phyloP scores from a whole-genome alignment of 345 rosid species.

The Clarkia xantiana region DNA sequence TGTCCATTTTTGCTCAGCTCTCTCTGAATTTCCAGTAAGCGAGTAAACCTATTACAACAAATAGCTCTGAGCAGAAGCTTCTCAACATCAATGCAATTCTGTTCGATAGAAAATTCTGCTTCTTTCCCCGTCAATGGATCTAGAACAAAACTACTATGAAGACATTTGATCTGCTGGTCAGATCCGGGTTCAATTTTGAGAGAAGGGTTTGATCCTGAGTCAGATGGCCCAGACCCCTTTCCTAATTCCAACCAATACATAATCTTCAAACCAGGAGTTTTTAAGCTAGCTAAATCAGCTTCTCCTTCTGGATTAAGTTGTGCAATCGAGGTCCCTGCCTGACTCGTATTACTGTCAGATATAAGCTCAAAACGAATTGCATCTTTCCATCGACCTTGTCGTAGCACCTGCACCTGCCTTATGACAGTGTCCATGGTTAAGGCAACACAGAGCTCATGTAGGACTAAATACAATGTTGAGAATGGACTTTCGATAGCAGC shows the following conservation, averaged over 20 bases:
- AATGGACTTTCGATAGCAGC: slow-evolving; percentile 81
- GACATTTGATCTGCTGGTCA: slow-evolving; percentile 66
- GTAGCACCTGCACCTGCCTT: slow-evolving; percentile 80
- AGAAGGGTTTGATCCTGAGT: slow-evolving; percentile 42
- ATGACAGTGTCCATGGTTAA: slow-evolving; percentile 90
- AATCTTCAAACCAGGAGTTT: slow-evolving; percentile 83
- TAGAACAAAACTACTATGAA: slow-evolving; percentile 64
- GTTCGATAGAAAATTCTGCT: slow-evolving; percentile 68
- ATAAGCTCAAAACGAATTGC: slow-evolving; percentile 76
- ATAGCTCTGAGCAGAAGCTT: slow-evolving; percentile 80
- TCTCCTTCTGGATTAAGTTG: slow-evolving; percentile 69
- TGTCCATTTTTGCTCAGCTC: slow-evolving; percentile 60
- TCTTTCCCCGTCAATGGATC: slow-evolving; percentile 76
- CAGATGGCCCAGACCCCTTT: slow-evolving; percentile 37
- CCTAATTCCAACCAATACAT: slow-evolving; percentile 76
- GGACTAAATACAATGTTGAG: slow-evolving; percentile 50
- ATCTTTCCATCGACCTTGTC: slow-evolving; percentile 94
- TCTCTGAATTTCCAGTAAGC: slow-evolving; percentile 85
- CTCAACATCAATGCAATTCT: slow-evolving; percentile 85
- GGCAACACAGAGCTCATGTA: slow-evolving; percentile 84
- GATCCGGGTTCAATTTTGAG: slow-evolving; percentile 84
- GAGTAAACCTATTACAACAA: slow-evolving; percentile 75
- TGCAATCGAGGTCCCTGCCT: slow-evolving; percentile 26
- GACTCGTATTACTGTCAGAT: slow-evolving; percentile 37
- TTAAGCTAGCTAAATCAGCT: slow-evolving; percentile 54